Evolutionary conservation across 805 yeast genomes (phyloP), one percentile per base, ranked within the genome.

Genomic region (Saccharomycopsis olivae): DNA sequence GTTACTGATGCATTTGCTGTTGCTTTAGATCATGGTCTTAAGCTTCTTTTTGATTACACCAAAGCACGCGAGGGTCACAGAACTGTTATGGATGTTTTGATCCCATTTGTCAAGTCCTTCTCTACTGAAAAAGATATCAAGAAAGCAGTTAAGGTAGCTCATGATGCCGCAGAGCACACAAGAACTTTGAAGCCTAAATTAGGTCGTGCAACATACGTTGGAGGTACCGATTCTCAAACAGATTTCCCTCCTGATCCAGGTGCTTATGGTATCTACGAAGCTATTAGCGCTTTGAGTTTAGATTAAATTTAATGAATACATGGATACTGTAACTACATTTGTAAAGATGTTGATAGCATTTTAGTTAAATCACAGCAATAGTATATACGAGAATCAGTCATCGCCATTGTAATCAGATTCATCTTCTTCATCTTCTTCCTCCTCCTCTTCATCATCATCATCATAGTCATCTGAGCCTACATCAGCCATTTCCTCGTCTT

Each of bases 121-220:
- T 48, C 60, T 5, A 47, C 62, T n/a, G 60, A 79, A 0, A 60
- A 64, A 6, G 78, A 79, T 51, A 58, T 84, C 25, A 48, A 52
- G 9, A 61, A 62, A 33, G 94, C 96, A 4, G 71, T 75, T 13
- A 51, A 62, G 25, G 87, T 85, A 9, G 94, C 94, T 6, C 64
- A 64, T 29, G 61, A 71, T 29, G 95, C 95, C 35, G 88, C 94
- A 19, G 76, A 82, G 32, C 59, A 69, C 4, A 88, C 97, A 0
- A 75, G 77, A 37, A 64, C 73, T 29, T 62, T 82, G 49, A 77
- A 73, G 48, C 96, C 96, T 33, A 78, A 79, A 51, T 85, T 88
- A 49, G 97, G 97, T 23, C 73, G 97, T 52, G 95, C 96, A 14
- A 80, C 94, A 4, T 89, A 88, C 55, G 96, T 88, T 21, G 86